Evolutionary conservation across 2,329 filamentous ascomycete genomes (phyloP), one percentile per base, ranked within the genome.

Genomic region (Hypoxylon sp.): DNA sequence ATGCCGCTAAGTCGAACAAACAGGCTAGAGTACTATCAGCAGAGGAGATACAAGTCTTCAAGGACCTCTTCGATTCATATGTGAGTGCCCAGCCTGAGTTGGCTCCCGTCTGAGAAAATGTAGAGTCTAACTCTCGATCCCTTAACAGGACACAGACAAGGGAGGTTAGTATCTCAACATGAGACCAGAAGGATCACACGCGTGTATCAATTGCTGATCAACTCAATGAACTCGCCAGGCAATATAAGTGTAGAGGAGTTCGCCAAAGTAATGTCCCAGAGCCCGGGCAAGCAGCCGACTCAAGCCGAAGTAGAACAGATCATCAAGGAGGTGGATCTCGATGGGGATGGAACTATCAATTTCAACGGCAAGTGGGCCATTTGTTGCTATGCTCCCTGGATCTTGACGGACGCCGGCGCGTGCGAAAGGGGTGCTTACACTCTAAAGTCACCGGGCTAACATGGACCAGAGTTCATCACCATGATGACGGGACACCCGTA

Each of bases 401-500:
- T 17, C 2, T 11, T 23, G 7, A 1, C 13, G 18, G 20, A 9
- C 15, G 4, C 37, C 5, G 13, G 18, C 6, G 13, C 18, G 29
- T 10, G 17, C 3, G 6, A 4, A 31, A 4, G 29, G 21, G 21
- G 40, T n/a, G 42, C 38, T n/a, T n/a, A 40, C 26, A 13, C 3
- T 35, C 31, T 35, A 7, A 7, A 35, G 24, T 11, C 6, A n/a
- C 15, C 26, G 21, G 3, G 17, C 62, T 64, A 26, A 64, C 17
- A 6, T 10, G 33, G 10, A 10, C 3, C 37, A 76, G 75, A 76
- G 55, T 77, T 77, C 57, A 76, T 76, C 62, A 70, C 73, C 7
- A 77, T 77, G 74, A 77, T 76, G 75, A 77, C 74, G 0, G 74
- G 74, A 13, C 71, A 74, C 48, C 66, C 69, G 2, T 72, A 70